A percentile compares a stretch with the other conserved stretches of the same genome.
Evolutionary conservation across 1,284 basidiomycete species (phyloP).

Genomic region (Exsudoporus floridanus): DNA sequence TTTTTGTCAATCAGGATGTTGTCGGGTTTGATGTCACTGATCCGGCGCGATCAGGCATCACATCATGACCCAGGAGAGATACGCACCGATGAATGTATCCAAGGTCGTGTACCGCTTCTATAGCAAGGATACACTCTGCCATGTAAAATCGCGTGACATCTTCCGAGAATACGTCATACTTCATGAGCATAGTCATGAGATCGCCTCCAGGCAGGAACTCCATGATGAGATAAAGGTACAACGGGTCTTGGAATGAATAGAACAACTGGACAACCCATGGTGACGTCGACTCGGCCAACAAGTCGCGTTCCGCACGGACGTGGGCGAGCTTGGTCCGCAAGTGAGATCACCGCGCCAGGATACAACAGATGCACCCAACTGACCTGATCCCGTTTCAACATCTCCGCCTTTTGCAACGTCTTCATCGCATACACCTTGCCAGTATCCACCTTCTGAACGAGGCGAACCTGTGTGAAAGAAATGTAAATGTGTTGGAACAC

Average conservation of each 20-base stretch:
- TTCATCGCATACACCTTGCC: slow-evolving; percentile 99
- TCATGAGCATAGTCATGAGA: slow-evolving; percentile 99
- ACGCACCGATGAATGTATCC: slow-evolving; percentile 97
- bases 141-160: slow-evolving; percentile 99
- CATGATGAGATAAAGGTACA: slow-evolving; percentile 98
- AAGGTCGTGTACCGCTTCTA: slow-evolving; percentile 96
- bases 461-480: slow-evolving; percentile 62
- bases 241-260: slow-evolving; percentile 97
- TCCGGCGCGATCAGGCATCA: slow-evolving; percentile 1
- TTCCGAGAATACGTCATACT: slow-evolving; percentile 98
- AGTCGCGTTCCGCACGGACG: slow-evolving; percentile 97
- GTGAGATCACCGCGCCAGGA: slow-evolving; percentile 2
- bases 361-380: slow-evolving; percentile 21
- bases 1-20: slow-evolving; percentile 97
- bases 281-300: slow-evolving; percentile 96
- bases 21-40: slow-evolving; percentile 97
- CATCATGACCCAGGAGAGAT: not conserved
- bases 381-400: slow-evolving; percentile 99
- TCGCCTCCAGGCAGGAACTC: slow-evolving; percentile 98
- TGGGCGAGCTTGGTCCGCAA: slow-evolving; percentile 75
- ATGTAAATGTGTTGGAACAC: not conserved
- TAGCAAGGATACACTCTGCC: slow-evolving; percentile 97
- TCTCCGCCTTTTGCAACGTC: slow-evolving; percentile 95
- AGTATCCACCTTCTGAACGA: slow-evolving; percentile 96
- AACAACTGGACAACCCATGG: slow-evolving; percentile 98